phyloP scores from a whole-genome alignment of 2,329 filamentous ascomycete species.

The Gnomoniopsis sp. region DNA sequence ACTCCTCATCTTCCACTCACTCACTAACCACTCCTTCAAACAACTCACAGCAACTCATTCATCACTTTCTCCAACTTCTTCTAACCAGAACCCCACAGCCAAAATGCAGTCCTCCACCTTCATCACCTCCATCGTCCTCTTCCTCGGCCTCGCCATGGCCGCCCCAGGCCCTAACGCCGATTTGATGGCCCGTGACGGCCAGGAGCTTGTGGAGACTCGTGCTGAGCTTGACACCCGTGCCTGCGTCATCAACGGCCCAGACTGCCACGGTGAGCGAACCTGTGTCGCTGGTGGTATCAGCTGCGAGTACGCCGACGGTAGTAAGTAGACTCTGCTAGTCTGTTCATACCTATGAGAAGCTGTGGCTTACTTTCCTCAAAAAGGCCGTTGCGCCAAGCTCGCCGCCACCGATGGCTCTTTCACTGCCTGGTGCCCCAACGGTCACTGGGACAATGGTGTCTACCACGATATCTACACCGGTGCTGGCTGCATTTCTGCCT shows the following conservation, averaged over 20 bases:
- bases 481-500: neutral
- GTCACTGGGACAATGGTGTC: neutral
- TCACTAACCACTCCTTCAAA: neutral
- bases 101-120: neutral
- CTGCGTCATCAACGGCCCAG: neutral
- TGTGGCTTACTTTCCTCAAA: neutral
- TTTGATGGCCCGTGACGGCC: neutral
- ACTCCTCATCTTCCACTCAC: neutral
- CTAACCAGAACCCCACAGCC: neutral
- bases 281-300: neutral
- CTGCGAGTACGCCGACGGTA: neutral
- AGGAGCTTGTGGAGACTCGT: neutral
- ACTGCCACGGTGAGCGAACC: neutral
- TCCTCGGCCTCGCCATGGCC: neutral
- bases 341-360: neutral
- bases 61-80: neutral
- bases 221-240: neutral
- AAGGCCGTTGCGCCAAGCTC: neutral
- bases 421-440: neutral
- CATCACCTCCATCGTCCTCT: neutral
- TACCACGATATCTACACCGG: neutral
- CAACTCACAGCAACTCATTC: neutral
- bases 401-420: neutral
- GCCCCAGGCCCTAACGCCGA: neutral
- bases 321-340: neutral